These are phyloP conservation scores for Pichia sp. DNA, from an alignment of 1,139 yeast genomes.

Conservation along the genomic window DNA sequence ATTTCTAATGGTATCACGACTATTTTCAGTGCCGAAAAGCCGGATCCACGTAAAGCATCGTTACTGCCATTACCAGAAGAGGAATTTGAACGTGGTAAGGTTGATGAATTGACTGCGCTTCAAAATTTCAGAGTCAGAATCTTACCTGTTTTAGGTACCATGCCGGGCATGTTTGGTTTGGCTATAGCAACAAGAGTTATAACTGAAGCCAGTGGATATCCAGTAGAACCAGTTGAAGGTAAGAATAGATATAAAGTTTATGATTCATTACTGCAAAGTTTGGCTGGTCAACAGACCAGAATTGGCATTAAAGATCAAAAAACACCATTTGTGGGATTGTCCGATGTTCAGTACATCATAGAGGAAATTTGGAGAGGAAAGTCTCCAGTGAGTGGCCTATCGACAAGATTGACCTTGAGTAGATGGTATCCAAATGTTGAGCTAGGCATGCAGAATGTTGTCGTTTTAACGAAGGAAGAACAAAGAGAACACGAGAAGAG, in stretches of 20 bases:
- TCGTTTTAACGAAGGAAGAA: conserved; percentile 84
- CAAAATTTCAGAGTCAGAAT: conserved; percentile 89
- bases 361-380: conserved; percentile 93
- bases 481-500: conserved; percentile 69
- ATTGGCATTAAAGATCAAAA: conserved; percentile 62
- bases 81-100: conserved; percentile 72
- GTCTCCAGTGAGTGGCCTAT: conserved; percentile 79
- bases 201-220: conserved; percentile 78
- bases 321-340: conserved; percentile 54
- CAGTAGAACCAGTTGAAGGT: conserved; percentile 85
- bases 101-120: conserved; percentile 79
- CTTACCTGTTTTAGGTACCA: conserved; percentile 88
- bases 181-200: conserved; percentile 79
- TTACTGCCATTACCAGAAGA: conserved; percentile 76
- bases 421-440: conserved; percentile 69
- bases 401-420: conserved; percentile 70
- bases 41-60: conserved; percentile 89
- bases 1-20: conserved; percentile 72
- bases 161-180: conserved; percentile 94
- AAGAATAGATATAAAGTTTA: conserved; percentile 78
- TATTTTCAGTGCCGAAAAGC: conserved; percentile 90
- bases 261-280: conserved; percentile 71
- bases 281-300: conserved; percentile 83
- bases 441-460: conserved; percentile 62
- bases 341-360: conserved; percentile 74